Conservation (phyloP, 352 stramenopile genomes). For the Phytophthora tentaculata region DNA sequence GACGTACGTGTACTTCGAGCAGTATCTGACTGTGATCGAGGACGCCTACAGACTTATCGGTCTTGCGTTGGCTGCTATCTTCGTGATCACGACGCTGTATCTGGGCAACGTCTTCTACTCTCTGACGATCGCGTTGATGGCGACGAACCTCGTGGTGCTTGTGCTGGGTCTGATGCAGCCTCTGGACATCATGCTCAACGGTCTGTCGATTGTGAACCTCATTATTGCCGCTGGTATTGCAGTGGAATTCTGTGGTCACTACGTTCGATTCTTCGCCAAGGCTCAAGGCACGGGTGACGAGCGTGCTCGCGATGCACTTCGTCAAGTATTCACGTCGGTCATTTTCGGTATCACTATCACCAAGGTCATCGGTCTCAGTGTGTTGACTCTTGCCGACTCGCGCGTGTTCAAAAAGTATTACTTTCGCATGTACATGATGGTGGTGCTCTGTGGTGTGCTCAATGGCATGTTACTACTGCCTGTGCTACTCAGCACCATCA, state of each 20-base stretch:
- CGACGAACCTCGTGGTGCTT: slow-evolving; percentile 58
- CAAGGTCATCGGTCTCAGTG: slow-evolving; percentile 84
- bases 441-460: slow-evolving; percentile 83
- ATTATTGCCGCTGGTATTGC: slow-evolving; percentile 82
- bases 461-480: slow-evolving; percentile 79
- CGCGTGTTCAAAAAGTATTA: slow-evolving; percentile 92
- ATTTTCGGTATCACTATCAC: slow-evolving; percentile 90
- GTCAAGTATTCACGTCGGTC: slow-evolving; percentile 70
- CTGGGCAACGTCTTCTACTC: slow-evolving; percentile 53
- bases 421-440: slow-evolving; percentile 91
- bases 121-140: slow-evolving; percentile 50
- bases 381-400: slow-evolving; percentile 83
- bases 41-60: slow-evolving; percentile 64
- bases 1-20: slow-evolving; percentile 72
- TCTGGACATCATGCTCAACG: slow-evolving; percentile 77
- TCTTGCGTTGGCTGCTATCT: slow-evolving; percentile 52
- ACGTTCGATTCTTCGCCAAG: slow-evolving; percentile 74
- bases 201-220: slow-evolving; percentile 86
- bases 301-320: slow-evolving; percentile 55
- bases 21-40: slow-evolving; percentile 64
- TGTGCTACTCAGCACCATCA: slow-evolving; percentile 58
- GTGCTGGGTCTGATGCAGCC: slow-evolving; percentile 67
- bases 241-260: slow-evolving; percentile 87
- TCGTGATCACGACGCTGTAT: slow-evolving; percentile 60
- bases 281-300: slow-evolving; percentile 42